A percentile compares a stretch with the other conserved stretches of the same genome.
Conservation (phyloP, 768 basidiomycete species). For the Boletus pseudo-olivaceus region DNA sequence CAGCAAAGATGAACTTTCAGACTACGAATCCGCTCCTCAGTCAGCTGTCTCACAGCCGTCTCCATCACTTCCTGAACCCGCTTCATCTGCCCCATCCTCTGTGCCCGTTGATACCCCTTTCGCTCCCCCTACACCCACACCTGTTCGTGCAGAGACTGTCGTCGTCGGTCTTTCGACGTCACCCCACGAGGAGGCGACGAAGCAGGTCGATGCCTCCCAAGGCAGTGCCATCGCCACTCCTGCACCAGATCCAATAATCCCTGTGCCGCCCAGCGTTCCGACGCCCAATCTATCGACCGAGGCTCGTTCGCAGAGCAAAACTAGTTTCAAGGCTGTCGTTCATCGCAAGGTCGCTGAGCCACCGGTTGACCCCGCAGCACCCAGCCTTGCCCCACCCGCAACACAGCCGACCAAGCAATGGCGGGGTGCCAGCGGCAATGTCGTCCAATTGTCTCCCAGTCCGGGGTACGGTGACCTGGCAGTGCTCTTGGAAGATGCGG, state of each 20-base stretch:
- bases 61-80: not conserved
- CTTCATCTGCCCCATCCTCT: not conserved
- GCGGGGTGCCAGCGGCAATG: constrained; percentile 19
- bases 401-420: constrained; percentile 29
- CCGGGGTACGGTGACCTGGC: constrained; percentile 53
- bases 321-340: constrained; percentile 53
- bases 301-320: constrained; percentile 9
- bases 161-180: not conserved
- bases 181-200: not conserved
- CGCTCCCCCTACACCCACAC: not conserved
- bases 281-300: constrained; percentile 7
- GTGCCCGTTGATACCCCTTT: not conserved
- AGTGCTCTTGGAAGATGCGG: constrained; percentile 53
- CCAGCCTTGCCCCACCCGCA: constrained; percentile 16
- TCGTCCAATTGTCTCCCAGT: constrained; percentile 38
- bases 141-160: not conserved
- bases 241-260: constrained; percentile 1
- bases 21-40: constrained; percentile 15
- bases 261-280: constrained; percentile 1
- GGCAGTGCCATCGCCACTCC: not conserved
- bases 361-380: constrained; percentile 13
- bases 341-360: constrained; percentile 50
- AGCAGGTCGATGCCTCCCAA: not conserved
- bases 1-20: constrained; percentile 9
- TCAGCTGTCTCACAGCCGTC: constrained; percentile 10